phyloP scores from a whole-genome alignment of 2,329 filamentous ascomycete species.

The Emmonsiellopsis sp. region DNA sequence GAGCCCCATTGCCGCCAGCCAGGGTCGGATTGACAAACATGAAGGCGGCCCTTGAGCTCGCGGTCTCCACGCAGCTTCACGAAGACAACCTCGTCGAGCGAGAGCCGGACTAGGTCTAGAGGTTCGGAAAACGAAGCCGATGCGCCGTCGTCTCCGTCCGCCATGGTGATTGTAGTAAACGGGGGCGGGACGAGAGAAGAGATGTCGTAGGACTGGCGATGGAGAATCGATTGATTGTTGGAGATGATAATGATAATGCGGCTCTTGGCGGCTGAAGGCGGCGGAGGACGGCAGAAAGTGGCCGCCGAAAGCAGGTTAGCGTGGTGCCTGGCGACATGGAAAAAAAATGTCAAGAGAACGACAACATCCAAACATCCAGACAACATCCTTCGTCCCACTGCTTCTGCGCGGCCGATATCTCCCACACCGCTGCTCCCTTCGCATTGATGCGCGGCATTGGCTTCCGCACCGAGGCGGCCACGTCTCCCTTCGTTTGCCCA shows the following conservation, averaged over 20 bases:
- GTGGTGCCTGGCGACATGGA: background rate
- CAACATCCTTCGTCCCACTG: background rate
- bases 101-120: slow-evolving; percentile 87
- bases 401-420: background rate
- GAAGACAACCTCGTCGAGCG: slow-evolving; percentile 91
- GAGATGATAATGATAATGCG: background rate
- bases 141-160: slow-evolving; percentile 68
- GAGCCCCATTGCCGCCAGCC: background rate
- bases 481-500: slow-evolving; percentile 20
- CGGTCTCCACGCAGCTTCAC: slow-evolving; percentile 94
- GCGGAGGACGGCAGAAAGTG: background rate
- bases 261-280: background rate
- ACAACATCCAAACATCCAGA: slow-evolving; percentile 4
- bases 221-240: background rate
- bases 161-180: slow-evolving; percentile 39
- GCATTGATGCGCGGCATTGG: slow-evolving; percentile 18
- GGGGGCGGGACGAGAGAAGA: background rate
- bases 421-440: background rate
- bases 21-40: slow-evolving; percentile 51
- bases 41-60: slow-evolving; percentile 87
- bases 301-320: slow-evolving; percentile 7
- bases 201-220: background rate
- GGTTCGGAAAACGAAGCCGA: slow-evolving; percentile 71
- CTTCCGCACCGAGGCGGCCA: slow-evolving; percentile 18
- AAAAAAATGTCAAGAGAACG: background rate